Conservation (phyloP, 2,329 filamentous ascomycete genomes). For the Hypoxylon rubiginosum region DNA sequence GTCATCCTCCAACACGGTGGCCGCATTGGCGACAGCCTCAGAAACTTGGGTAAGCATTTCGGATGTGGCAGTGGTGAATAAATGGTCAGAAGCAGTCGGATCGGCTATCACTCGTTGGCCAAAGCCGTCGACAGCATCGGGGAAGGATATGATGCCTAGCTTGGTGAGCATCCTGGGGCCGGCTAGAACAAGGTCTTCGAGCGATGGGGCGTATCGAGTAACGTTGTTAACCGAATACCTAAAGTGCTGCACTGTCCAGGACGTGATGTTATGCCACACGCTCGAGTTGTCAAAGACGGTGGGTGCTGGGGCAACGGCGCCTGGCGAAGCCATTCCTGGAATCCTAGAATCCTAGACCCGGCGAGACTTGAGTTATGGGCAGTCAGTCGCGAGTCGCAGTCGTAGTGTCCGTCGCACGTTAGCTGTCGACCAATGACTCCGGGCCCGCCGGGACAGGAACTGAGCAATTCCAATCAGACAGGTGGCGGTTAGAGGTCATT, state of each 20-base stretch:
- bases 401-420: neutral
- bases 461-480: neutral
- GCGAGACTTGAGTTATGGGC: too few relatives aligned
- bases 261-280: conserved; percentile 67
- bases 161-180: conserved; percentile 79
- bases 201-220: conserved; percentile 71
- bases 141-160: conserved; percentile 67
- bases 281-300: conserved; percentile 58
- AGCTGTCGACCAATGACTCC: neutral
- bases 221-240: conserved; percentile 65
- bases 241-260: conserved; percentile 64
- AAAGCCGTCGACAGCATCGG: conserved; percentile 72
- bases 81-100: conserved; percentile 49
- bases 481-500: conserved; percentile 14
- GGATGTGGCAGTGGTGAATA: conserved; percentile 67
- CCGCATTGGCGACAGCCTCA: conserved; percentile 53
- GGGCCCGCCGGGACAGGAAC: conserved; percentile 1
- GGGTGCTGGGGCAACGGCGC: conserved; percentile 47
- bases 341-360: neutral
- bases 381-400: neutral
- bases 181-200: conserved; percentile 77
- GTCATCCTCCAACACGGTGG: conserved; percentile 59
- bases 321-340: conserved; percentile 49
- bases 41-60: conserved; percentile 58
- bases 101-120: conserved; percentile 63